Conservation (phyloP, 108 stramenopile genomes). For the Discostella pseudostelligera region DNA sequence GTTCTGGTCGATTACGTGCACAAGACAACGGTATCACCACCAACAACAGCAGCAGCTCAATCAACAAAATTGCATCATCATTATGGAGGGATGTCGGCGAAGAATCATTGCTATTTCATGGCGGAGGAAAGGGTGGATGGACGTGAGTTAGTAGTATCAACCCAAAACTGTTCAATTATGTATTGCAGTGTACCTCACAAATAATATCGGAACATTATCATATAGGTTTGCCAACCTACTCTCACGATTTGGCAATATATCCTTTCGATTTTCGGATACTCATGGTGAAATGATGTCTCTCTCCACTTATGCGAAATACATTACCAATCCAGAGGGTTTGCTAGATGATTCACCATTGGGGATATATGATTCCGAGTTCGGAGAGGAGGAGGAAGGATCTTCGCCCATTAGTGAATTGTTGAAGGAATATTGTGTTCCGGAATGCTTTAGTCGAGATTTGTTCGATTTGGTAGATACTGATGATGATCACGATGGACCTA, state of each 20-base stretch:
- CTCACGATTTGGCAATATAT: conserved; percentile 56
- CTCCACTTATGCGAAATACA: conserved; percentile 68
- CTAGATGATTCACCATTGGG: conserved; percentile 81
- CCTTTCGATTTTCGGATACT: conserved; percentile 75
- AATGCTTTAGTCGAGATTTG: conserved; percentile 69
- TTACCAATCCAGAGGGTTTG: conserved; percentile 52
- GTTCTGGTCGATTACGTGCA: neutral
- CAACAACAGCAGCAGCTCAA: neutral
- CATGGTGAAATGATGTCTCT: conserved; percentile 79
- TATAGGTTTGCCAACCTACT: conserved; percentile 55
- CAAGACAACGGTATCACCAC: neutral
- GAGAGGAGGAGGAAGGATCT: conserved; percentile 43
- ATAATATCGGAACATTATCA: no score
- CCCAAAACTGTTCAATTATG: neutral
- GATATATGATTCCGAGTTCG: conserved; percentile 81
- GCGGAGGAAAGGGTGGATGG: conserved; percentile 44
- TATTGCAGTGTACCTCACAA: no score
- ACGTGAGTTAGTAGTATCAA: conserved; percentile 19
- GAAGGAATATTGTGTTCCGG: conserved; percentile 66
- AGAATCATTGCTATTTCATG: conserved; percentile 21
- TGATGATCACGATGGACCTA: conserved; percentile 26
- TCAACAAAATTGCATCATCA: neutral
- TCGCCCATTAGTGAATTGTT: conserved; percentile 46
- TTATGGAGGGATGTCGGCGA: conserved; percentile 27
- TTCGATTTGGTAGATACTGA: conserved; percentile 52